Conservation (phyloP, 1,284 basidiomycete species). For the Irpex sp. region DNA sequence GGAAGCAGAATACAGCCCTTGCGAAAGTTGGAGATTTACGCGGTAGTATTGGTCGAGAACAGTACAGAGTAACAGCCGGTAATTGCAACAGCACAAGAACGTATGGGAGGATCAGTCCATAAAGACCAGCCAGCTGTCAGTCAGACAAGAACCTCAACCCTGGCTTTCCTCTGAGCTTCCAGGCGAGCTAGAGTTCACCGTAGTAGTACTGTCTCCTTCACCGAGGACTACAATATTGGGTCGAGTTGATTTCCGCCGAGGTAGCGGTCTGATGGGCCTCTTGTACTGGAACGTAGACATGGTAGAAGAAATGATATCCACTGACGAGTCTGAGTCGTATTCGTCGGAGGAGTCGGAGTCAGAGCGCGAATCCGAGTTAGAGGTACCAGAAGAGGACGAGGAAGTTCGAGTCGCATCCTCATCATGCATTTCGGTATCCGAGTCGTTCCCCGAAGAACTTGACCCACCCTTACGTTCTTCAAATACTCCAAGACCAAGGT, state of each 20-base stretch:
- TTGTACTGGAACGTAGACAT: conserved; percentile 2
- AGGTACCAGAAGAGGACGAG: conserved; percentile 12
- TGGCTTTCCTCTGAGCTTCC: conserved; percentile 11
- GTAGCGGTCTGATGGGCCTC: conserved; percentile 24
- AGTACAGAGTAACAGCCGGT: not conserved
- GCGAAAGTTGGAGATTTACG: too few species aligned
- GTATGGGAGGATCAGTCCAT: too few species aligned
- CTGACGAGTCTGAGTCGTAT: conserved; percentile 14
- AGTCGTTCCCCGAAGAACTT: conserved; percentile 15
- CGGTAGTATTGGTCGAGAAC: not conserved
- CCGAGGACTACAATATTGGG: conserved; percentile 22
- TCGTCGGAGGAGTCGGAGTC: conserved; percentile 7
- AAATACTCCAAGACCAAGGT: conserved; percentile 60
- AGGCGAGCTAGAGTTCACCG: conserved; percentile 7
- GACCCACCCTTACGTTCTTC: conserved; percentile 33
- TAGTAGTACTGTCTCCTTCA: conserved; percentile 7
- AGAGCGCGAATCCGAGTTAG: conserved; percentile 16
- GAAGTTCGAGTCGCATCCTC: conserved; percentile 13
- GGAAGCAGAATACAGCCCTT: too few species aligned
- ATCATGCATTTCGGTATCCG: conserved; percentile 16
- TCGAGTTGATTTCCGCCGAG: conserved; percentile 16
- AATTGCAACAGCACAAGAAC: not conserved
- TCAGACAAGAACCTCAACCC: not conserved
- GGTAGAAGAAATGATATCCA: conserved; percentile 18
- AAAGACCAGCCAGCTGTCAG: too few species aligned